Conservation (phyloP, 225 moss, liverwort and hornwort species). For the Bryoerythrophyllum caledonicum region DNA sequence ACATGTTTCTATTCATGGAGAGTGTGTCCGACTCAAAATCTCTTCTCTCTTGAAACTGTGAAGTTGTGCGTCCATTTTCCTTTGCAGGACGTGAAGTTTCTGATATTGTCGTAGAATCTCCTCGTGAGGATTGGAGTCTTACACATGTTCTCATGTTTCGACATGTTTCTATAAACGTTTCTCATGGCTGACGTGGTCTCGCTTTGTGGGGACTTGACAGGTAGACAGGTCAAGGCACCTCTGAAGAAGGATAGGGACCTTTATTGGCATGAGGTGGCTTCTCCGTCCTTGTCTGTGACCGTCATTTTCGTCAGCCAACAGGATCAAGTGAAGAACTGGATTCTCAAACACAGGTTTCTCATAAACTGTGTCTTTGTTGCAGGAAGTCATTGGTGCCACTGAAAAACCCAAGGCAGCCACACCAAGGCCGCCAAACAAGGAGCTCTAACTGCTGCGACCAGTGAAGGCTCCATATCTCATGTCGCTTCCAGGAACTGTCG, state of each 20-base stretch:
- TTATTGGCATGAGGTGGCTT: conserved; percentile 47
- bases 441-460: conserved; percentile 60
- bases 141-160: too few species aligned
- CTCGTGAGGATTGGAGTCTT: neutral
- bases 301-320: neutral
- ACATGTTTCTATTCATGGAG: too few species aligned
- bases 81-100: neutral
- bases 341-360: neutral
- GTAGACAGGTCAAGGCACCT: conserved; percentile 72
- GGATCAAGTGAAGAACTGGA: neutral
- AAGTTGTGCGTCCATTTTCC: neutral
- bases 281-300: neutral
- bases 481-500: conserved; percentile 37
- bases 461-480: conserved; percentile 45
- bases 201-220: conserved; percentile 33
- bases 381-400: conserved; percentile 83
- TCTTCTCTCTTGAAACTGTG: neutral
- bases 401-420: conserved; percentile 75
- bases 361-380: conserved; percentile 14
- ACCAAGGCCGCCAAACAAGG: conserved; percentile 78
- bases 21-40: neutral
- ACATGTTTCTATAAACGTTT: neutral
- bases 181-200: conserved; percentile 14
- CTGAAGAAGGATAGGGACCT: conserved; percentile 68
- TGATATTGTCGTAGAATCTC: neutral